These are phyloP conservation scores for Trametes sanguinea DNA, from an alignment of 768 basidiomycete genomes.

Conservation along the genomic window DNA sequence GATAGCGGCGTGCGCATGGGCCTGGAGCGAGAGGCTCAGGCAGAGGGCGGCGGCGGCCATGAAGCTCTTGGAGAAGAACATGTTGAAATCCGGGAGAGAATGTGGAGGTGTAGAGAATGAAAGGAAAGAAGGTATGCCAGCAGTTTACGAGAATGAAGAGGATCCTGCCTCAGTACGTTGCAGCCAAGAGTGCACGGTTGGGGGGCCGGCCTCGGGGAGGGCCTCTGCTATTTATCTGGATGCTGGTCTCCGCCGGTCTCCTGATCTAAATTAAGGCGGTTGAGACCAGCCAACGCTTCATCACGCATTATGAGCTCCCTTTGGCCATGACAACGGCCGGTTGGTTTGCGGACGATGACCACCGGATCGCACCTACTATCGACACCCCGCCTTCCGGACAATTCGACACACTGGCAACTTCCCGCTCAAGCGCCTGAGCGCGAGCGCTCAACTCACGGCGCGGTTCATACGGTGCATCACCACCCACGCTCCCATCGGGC, in stretches of 20 bases:
- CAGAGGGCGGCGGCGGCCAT: slow-evolving; percentile 34
- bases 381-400: not conserved
- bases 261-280: no score
- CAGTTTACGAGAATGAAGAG: slow-evolving; percentile 20
- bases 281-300: no score
- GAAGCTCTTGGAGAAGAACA: slow-evolving; percentile 31
- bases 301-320: no score
- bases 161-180: slow-evolving; percentile 26
- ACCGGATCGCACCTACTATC: not conserved
- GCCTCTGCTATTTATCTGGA: slow-evolving; percentile 1
- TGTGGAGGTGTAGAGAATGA: not conserved
- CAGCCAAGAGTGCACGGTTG: slow-evolving; percentile 14
- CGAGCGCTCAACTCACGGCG: not conserved
- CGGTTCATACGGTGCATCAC: not conserved
- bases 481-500: no score
- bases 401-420: not conserved
- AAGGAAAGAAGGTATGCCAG: slow-evolving; percentile 6
- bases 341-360: not conserved
- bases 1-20: slow-evolving; percentile 44
- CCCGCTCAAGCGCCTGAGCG: not conserved
- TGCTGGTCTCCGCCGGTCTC: no score
- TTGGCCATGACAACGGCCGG: not conserved
- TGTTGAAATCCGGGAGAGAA: not conserved
- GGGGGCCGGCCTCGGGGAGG: not conserved
- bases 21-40: slow-evolving; percentile 40